A percentile compares a stretch with the other conserved stretches of the same genome.
These are phyloP conservation scores for Hygrocybe punicea DNA, from an alignment of 768 basidiomycete genomes.

Conservation along the genomic window DNA sequence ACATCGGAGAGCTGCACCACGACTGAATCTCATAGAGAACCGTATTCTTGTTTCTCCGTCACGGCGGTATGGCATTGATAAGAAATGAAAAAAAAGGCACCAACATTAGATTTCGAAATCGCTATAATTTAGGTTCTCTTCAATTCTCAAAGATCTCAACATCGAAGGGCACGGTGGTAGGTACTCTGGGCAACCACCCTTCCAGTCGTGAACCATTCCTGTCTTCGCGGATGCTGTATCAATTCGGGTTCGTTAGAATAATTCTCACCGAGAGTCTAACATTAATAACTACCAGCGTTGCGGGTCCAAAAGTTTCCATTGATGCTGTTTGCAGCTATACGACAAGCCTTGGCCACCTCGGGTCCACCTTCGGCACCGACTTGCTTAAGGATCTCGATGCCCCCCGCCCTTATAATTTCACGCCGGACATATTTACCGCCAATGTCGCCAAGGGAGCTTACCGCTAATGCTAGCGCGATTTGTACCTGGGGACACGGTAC, in stretches of 20 bases:
- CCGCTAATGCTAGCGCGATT: constrained; percentile 24
- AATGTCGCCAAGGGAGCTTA: constrained; percentile 25
- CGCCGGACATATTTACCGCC: constrained; percentile 24
- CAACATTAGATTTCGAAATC: too few relatives aligned
- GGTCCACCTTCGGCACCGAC: constrained; percentile 12
- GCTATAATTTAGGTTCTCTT: too few relatives aligned
- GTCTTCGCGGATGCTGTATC: constrained; percentile 2
- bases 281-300: constrained; percentile 17
- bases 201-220: constrained; percentile 4
- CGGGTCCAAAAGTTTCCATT: constrained; percentile 26
- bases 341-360: constrained; percentile 26
- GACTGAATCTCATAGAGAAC: too few relatives aligned
- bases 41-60: too few relatives aligned
- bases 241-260: too few relatives aligned
- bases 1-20: too few relatives aligned
- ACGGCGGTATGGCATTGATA: too few relatives aligned
- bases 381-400: constrained; percentile 23
- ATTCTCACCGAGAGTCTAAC: too few relatives aligned
- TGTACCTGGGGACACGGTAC: constrained; percentile 23
- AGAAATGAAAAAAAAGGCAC: too few relatives aligned
- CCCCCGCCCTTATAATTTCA: constrained; percentile 27
- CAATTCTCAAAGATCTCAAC: too few relatives aligned
- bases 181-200: constrained; percentile 2
- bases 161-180: constrained; percentile 3
- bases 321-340: constrained; percentile 22